Evolutionary conservation across 1,139 yeast genomes (phyloP).

Genomic region (Insectozyma bohioensis): DNA sequence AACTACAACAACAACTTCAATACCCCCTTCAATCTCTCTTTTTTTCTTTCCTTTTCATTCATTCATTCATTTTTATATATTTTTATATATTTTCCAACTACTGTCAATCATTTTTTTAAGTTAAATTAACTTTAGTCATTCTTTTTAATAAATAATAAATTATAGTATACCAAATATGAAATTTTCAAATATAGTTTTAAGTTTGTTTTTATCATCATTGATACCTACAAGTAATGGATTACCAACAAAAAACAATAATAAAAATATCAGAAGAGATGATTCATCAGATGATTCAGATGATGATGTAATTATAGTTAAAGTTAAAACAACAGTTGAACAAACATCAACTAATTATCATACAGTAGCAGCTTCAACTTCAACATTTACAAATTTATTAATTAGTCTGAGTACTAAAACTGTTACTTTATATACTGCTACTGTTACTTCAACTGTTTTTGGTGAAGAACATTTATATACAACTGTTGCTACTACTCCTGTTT

Average conservation of each 20-base stretch:
- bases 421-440: slow-evolving; percentile 48
- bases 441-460: slow-evolving; percentile 44
- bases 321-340: slow-evolving; percentile 38
- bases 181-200: slow-evolving; percentile 28
- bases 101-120: slow-evolving; percentile 19
- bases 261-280: slow-evolving; percentile 15
- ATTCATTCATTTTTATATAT: slow-evolving; percentile 6
- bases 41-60: slow-evolving; percentile 16
- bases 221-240: slow-evolving; percentile 27
- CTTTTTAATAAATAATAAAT: too few species aligned
- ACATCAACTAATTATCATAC: slow-evolving; percentile 33
- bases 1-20: too few species aligned
- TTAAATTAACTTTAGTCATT: slow-evolving; percentile 23
- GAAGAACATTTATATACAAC: slow-evolving; percentile 39
- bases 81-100: slow-evolving; percentile 23
- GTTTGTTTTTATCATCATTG: slow-evolving; percentile 17
- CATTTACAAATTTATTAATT: slow-evolving; percentile 29
- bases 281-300: slow-evolving; percentile 10
- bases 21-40: too few species aligned
- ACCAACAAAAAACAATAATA: slow-evolving; percentile 21
- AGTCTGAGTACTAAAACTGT: slow-evolving; percentile 38
- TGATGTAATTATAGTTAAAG: slow-evolving; percentile 33
- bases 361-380: slow-evolving; percentile 32
- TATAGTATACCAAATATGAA: too few species aligned
- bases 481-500: slow-evolving; percentile 34